A percentile compares a stretch with the other conserved stretches of the same genome.
Evolutionary conservation across 805 yeast species (phyloP).

Genomic region (Blastobotrys muscicola): DNA sequence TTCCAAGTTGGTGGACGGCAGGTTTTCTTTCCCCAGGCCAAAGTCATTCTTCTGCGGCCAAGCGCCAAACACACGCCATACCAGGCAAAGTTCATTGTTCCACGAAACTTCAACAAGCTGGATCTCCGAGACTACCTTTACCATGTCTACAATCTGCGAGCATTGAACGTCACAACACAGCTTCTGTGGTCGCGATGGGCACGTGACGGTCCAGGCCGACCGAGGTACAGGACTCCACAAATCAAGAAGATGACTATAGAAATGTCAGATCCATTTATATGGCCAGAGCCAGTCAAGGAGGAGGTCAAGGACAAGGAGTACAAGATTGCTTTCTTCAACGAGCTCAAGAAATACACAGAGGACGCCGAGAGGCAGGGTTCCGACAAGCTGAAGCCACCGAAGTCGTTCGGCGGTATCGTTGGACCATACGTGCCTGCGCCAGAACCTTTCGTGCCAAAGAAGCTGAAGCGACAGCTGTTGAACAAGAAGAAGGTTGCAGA

Average conservation of each 20-base stretch:
- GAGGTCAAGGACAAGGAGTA: slow-evolving; percentile 22
- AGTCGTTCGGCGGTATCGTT: slow-evolving; percentile 64
- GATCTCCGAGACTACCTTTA: slow-evolving; percentile 90
- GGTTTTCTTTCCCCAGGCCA: slow-evolving; percentile 77
- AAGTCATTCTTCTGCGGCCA: slow-evolving; percentile 73
- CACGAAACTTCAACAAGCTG: slow-evolving; percentile 84
- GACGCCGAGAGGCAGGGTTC: slow-evolving; percentile 52
- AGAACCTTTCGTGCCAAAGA: slow-evolving; percentile 53
- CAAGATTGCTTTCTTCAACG: slow-evolving; percentile 32
- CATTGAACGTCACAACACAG: slow-evolving; percentile 80
- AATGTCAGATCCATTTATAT: slow-evolving; percentile 88
- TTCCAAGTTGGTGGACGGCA: slow-evolving; percentile 71
- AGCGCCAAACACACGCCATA: slow-evolving; percentile 96
- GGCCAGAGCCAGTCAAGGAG: slow-evolving; percentile 62
- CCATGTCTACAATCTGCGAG: slow-evolving; percentile 84
- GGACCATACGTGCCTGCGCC: slow-evolving; percentile 54
- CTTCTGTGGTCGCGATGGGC: slow-evolving; percentile 62
- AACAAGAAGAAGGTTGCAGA: slow-evolving; percentile 36
- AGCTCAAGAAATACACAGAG: slow-evolving; percentile 43
- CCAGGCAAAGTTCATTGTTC: slow-evolving; percentile 94
- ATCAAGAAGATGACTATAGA: slow-evolving; percentile 94
- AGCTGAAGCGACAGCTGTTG: slow-evolving; percentile 36
- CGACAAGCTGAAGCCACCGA: slow-evolving; percentile 55
- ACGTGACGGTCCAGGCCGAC: slow-evolving; percentile 48
- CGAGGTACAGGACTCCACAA: slow-evolving; percentile 71